Evolutionary conservation across 768 basidiomycete genomes (phyloP).

Genomic region (Amanita inopinata): DNA sequence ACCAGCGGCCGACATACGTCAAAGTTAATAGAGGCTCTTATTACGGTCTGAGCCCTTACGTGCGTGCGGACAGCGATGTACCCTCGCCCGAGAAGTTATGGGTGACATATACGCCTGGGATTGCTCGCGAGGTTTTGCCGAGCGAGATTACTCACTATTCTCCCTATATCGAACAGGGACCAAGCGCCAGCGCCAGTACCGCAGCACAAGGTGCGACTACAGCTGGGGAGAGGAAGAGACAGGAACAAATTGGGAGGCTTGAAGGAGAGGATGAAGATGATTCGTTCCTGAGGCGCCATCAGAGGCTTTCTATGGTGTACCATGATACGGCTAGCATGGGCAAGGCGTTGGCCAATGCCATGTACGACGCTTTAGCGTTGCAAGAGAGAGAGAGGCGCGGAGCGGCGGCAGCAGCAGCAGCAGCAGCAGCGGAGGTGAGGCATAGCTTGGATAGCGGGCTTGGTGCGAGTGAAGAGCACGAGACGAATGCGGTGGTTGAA

Average conservation of each 20-base stretch:
- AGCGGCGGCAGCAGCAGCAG: background rate
- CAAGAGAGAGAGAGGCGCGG: background rate
- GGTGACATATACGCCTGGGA: conserved; percentile 36
- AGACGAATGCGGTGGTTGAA: too few species aligned
- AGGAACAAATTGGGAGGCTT: background rate
- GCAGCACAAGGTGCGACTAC: conserved; percentile 11
- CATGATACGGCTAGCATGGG: conserved; percentile 50
- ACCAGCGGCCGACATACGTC: conserved; percentile 13
- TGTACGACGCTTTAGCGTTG: conserved; percentile 9
- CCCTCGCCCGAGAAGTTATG: conserved; percentile 40
- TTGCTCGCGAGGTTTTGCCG: conserved; percentile 34
- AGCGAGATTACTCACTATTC: conserved; percentile 36
- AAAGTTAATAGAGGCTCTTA: conserved; percentile 16
- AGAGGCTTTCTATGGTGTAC: conserved; percentile 23
- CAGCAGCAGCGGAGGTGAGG: conserved; percentile 3
- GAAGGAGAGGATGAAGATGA: background rate
- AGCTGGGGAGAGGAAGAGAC: conserved; percentile 13
- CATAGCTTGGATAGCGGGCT: conserved; percentile 33
- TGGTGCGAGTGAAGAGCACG: conserved; percentile 38
- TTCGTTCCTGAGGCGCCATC: background rate
- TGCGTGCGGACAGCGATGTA: conserved; percentile 24
- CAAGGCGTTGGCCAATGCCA: conserved; percentile 48
- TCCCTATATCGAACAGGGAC: conserved; percentile 16
- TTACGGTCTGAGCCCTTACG: conserved; percentile 2
- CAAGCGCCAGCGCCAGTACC: too few species aligned